Evolutionary conservation across 495 filamentous ascomycete species (phyloP), one percentile per base, ranked within the genome.

Genomic region (Rusavskia elegans): DNA sequence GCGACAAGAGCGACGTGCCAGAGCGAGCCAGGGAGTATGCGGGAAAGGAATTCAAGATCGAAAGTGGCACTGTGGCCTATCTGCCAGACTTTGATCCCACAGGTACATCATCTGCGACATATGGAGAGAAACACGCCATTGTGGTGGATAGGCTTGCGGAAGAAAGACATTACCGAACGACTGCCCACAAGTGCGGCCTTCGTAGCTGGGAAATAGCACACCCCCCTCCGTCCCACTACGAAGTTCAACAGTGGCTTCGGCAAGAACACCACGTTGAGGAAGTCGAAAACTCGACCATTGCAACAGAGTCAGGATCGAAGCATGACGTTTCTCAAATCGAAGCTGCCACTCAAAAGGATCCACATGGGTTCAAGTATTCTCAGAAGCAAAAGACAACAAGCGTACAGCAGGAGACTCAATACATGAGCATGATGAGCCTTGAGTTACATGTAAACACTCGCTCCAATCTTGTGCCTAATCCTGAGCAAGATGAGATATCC

Each of bases 361-460:
- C 76, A 45, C 73, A 87, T 62, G 87, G 85, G 2, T 87, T 89
- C 69, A 92, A 87, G 61, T 92, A 85, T 63, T 89, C 88, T 1
- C 89, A 92, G 61, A 85, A 83, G 57, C 66, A 72, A 49, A 78
- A 79, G 60, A 79, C 81, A 5, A 84, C 82, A 0, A 88, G 80
- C 60, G 83, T 92, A 37, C 77, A 84, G 57, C 84, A 90, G 55
- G 87, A 94, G 62, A 78, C 81, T 6, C 89, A 95, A 56, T 89
- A 94, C 63, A 97, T 97, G 89, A 95, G 86, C 65, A 86, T 80
- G 35, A 89, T 98, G 89, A 89, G 89, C 58, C 64, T 98, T 6
- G 92, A 98, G 61, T 63, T 97, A n/a, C 92, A 98, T 63, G 84
- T 93, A 52, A 96, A 95, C 62, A 95, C 85, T 6, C 75, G 88